These are phyloP conservation scores for Monilinia laxa DNA, from an alignment of 2,329 filamentous ascomycete genomes.

Conservation along the genomic window DNA sequence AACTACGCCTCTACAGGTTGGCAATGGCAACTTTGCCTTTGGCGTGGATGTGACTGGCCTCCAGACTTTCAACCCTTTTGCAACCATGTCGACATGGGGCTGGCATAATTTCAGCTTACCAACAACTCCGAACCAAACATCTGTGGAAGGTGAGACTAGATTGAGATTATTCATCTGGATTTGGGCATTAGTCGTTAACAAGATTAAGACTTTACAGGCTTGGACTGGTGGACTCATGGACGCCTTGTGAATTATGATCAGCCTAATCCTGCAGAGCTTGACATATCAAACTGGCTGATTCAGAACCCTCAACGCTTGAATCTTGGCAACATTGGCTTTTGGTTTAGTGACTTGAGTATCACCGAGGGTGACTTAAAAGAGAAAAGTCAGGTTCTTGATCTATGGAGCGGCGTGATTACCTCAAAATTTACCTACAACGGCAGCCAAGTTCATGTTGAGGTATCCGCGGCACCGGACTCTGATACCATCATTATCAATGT, in stretches of 20 bases:
- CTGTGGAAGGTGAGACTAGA: slow-evolving; percentile 28
- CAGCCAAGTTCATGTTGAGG: slow-evolving; percentile 41
- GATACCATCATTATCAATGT: slow-evolving; percentile 44
- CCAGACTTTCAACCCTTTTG: slow-evolving; percentile 47
- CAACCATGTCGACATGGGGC: slow-evolving; percentile 46
- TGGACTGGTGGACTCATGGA: slow-evolving; percentile 44
- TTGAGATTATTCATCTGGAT: not conserved
- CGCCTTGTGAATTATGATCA: slow-evolving; percentile 47
- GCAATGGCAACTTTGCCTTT: slow-evolving; percentile 51
- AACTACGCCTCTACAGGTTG: slow-evolving; percentile 44
- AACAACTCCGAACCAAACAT: slow-evolving; percentile 39
- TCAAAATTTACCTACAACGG: slow-evolving; percentile 43
- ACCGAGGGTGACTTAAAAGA: slow-evolving; percentile 37
- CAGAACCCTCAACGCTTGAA: slow-evolving; percentile 50
- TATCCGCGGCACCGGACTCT: slow-evolving; percentile 43
- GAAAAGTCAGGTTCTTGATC: slow-evolving; percentile 42
- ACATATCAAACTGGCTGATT: slow-evolving; percentile 52
- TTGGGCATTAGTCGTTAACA: slow-evolving; percentile 38
- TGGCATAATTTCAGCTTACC: slow-evolving; percentile 50
- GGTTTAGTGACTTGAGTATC: slow-evolving; percentile 40
- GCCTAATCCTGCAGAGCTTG: slow-evolving; percentile 44
- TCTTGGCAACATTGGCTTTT: slow-evolving; percentile 46
- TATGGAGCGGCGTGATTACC: slow-evolving; percentile 45
- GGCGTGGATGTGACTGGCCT: slow-evolving; percentile 48
- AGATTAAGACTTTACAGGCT: slow-evolving; percentile 12